A percentile compares a stretch with the other conserved stretches of the same genome.
phyloP scores from a whole-genome alignment of 2,329 filamentous ascomycete species.

The Alternaria atra region DNA sequence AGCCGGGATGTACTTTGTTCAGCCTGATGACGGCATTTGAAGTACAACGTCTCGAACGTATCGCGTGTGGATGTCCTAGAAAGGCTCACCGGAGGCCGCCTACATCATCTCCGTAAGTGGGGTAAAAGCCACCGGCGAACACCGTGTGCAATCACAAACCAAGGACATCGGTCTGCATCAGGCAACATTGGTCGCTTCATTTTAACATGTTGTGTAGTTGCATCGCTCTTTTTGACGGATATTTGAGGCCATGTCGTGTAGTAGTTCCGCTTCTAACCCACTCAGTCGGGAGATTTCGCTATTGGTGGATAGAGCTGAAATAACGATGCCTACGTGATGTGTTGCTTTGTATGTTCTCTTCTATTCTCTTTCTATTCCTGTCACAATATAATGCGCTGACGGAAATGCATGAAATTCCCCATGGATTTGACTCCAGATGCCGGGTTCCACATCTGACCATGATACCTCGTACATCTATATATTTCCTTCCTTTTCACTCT shows the following conservation, averaged over 20 bases:
- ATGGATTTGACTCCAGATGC: neutral
- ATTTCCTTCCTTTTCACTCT: neutral
- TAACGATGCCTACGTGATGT: neutral
- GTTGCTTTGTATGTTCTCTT: neutral
- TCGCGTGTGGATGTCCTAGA: neutral
- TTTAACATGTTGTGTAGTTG: neutral
- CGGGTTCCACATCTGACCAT: neutral
- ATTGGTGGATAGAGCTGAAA: neutral
- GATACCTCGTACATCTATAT: neutral
- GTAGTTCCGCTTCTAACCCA: neutral
- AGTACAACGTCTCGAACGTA: neutral
- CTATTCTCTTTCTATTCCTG: neutral
- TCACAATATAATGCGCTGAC: neutral
- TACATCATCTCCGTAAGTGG: neutral
- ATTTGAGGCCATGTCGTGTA: neutral
- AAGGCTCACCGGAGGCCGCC: constrained; percentile 4
- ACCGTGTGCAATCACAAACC: neutral
- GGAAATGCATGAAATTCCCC: neutral
- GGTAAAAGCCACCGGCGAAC: constrained; percentile 5
- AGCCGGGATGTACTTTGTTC: neutral
- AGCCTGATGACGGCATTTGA: neutral
- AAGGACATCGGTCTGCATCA: neutral
- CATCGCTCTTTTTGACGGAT: neutral
- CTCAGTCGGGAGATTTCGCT: neutral
- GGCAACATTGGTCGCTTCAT: neutral